Percentiles rank a stretch among this genome's conserved stretches.
phyloP scores from a whole-genome alignment of 495 filamentous ascomycete genomes.

The Neurospora tetraspora region DNA sequence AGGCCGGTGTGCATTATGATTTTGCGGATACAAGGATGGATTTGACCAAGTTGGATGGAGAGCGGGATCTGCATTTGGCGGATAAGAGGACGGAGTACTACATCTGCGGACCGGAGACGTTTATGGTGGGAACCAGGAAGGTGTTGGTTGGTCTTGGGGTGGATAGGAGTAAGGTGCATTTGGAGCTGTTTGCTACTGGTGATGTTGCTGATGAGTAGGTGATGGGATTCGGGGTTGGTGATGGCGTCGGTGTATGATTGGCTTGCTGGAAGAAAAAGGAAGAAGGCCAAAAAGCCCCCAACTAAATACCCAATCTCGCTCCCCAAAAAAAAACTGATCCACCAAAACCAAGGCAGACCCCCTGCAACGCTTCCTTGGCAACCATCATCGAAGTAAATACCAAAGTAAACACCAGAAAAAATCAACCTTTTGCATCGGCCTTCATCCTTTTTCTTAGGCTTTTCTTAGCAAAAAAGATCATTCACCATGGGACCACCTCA shows the following conservation, averaged over 20 bases:
- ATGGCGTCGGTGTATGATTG: background rate
- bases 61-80: conserved; percentile 44
- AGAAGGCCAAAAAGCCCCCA: background rate
- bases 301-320: too few relatives aligned
- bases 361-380: too few relatives aligned
- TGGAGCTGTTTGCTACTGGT: conserved; percentile 62
- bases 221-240: background rate
- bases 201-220: conserved; percentile 18
- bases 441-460: too few relatives aligned
- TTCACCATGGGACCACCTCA: too few relatives aligned
- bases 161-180: conserved; percentile 41
- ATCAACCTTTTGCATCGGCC: too few relatives aligned
- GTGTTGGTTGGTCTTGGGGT: conserved; percentile 45
- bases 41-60: conserved; percentile 37
- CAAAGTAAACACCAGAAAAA: too few relatives aligned
- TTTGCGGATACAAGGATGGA: conserved; percentile 42
- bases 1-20: conserved; percentile 45
- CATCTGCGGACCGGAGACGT: conserved; percentile 54
- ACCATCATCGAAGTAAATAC: too few relatives aligned
- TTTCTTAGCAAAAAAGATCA: too few relatives aligned
- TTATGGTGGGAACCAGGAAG: conserved; percentile 50
- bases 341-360: too few relatives aligned
- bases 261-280: background rate
- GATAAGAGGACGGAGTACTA: conserved; percentile 49
- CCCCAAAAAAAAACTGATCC: too few relatives aligned